A percentile compares a stretch with the other conserved stretches of the same genome.
Conservation (phyloP, 805 yeast genomes). For the Saccharomyces mikatae region DNA sequence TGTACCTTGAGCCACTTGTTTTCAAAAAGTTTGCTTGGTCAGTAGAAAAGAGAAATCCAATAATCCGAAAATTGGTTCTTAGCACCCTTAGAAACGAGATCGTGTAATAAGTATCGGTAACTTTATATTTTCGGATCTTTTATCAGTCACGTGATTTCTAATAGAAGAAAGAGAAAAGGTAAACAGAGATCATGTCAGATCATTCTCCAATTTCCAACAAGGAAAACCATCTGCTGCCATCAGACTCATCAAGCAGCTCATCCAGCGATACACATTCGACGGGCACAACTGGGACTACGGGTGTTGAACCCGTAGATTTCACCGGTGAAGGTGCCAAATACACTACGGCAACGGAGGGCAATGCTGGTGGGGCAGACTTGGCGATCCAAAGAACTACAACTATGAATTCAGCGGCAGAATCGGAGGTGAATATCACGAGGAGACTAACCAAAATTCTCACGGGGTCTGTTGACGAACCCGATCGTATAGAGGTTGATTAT, state of each 20-base stretch:
- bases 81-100: not conserved
- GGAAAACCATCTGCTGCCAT: not conserved
- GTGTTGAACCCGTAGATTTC: conserved; percentile 12
- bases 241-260: conserved; percentile 4
- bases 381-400: conserved; percentile 6
- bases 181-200: not conserved
- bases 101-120: not conserved
- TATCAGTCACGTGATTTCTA: not conserved
- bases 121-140: not conserved
- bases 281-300: conserved; percentile 1
- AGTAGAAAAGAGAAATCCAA: not conserved
- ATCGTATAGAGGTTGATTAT: conserved; percentile 4
- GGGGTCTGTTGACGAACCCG: conserved; percentile 5
- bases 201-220: not conserved
- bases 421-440: conserved; percentile 8
- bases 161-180: not conserved
- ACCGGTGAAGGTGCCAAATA: conserved; percentile 1
- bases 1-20: too few species aligned
- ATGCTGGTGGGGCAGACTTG: conserved; percentile 10
- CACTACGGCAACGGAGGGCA: conserved; percentile 16
- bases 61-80: not conserved
- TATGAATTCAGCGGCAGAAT: conserved; percentile 11
- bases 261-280: not conserved
- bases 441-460: conserved; percentile 12
- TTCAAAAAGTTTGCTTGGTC: not conserved